A percentile compares a stretch with the other conserved stretches of the same genome.
Conservation (phyloP, 495 filamentous ascomycete species). For the Penicillium canescens region DNA sequence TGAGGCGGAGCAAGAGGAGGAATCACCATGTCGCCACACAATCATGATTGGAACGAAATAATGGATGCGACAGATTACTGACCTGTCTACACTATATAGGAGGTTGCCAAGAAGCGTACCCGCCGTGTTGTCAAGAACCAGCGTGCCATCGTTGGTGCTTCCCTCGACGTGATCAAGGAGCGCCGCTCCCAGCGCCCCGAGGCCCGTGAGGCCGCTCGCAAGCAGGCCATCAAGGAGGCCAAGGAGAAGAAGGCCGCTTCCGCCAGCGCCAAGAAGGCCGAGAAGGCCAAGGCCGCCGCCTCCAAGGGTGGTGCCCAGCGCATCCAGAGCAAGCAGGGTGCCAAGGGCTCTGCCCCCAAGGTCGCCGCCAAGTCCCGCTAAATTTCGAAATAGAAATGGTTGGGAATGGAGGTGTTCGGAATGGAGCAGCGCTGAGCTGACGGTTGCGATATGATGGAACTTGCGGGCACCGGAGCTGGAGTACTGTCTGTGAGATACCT, state of each 20-base stretch:
- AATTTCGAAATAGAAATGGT: slow-evolving; percentile 38
- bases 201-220: slow-evolving; percentile 88
- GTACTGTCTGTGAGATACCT: slow-evolving; percentile 29
- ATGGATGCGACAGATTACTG: slow-evolving; percentile 32
- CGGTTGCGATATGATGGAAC: slow-evolving; percentile 36
- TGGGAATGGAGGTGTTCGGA: slow-evolving; percentile 24
- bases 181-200: slow-evolving; percentile 89
- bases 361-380: slow-evolving; percentile 86
- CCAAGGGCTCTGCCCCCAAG: slow-evolving; percentile 87
- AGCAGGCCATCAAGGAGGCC: slow-evolving; percentile 86
- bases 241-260: slow-evolving; percentile 95
- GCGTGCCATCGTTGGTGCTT: slow-evolving; percentile 98
- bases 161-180: slow-evolving; percentile 99
- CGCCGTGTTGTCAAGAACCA: slow-evolving; percentile 98
- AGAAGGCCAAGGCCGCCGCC: slow-evolving; percentile 95
- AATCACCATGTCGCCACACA: background rate
- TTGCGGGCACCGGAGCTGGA: slow-evolving; percentile 22
- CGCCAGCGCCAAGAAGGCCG: slow-evolving; percentile 92
- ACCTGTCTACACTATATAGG: slow-evolving; percentile 60
- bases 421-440: slow-evolving; percentile 19
- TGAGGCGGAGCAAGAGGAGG: slow-evolving; percentile 23
- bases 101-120: slow-evolving; percentile 99
- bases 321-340: slow-evolving; percentile 94
- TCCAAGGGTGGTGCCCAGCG: slow-evolving; percentile 70
- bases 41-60: slow-evolving; percentile 1